Evolutionary conservation across 345 rosid species (phyloP).

Genomic region (Firmiana major): DNA sequence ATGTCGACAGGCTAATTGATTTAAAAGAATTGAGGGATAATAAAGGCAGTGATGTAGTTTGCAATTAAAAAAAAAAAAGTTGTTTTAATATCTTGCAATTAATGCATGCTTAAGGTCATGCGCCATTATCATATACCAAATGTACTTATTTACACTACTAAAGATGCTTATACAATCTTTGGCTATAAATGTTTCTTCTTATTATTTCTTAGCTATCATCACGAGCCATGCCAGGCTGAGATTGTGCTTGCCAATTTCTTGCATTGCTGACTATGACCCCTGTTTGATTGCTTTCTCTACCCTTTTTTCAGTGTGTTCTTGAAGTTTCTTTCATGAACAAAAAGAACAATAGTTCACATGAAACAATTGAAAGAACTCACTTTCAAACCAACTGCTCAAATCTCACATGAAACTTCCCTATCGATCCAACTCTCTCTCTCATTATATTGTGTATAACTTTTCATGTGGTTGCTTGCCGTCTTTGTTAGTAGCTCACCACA

Average conservation of each 20-base stretch:
- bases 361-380: background rate
- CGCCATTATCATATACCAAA: background rate
- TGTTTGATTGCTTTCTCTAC: background rate
- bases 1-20: background rate
- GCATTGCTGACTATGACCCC: constrained; percentile 14
- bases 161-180: constrained; percentile 11
- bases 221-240: constrained; percentile 20
- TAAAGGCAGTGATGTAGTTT: background rate
- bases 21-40: background rate
- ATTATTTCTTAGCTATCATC: constrained; percentile 3
- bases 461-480: constrained; percentile 9
- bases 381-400: background rate
- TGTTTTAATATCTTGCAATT: background rate
- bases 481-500: background rate
- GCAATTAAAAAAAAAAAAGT: background rate
- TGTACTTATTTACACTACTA: constrained; percentile 7
- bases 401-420: constrained; percentile 21
- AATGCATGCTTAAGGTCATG: constrained; percentile 5
- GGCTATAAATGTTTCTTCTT: background rate
- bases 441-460: background rate
- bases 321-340: constrained; percentile 17
- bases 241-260: background rate
- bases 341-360: constrained; percentile 11
- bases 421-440: background rate
- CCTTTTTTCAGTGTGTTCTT: background rate